These are phyloP conservation scores for Bipolaris zeicola DNA, from an alignment of 2,329 filamentous ascomycete species.

Conservation along the genomic window DNA sequence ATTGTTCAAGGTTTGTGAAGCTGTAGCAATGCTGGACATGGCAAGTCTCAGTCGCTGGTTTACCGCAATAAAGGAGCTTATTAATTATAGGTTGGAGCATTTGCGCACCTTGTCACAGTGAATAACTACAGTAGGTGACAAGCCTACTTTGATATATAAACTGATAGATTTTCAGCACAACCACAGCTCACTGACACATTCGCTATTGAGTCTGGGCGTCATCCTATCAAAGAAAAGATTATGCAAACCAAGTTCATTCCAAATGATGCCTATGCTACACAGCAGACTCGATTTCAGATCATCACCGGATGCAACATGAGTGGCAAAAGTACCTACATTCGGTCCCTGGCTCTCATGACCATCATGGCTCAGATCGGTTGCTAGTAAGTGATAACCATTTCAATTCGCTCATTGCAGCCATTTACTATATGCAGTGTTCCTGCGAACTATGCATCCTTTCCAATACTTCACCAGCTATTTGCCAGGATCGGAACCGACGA, in stretches of 20 bases:
- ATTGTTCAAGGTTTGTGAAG: slow-evolving; percentile 85
- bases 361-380: slow-evolving; percentile 94
- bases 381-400: slow-evolving; percentile 56
- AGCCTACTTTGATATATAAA: not conserved
- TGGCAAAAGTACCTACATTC: slow-evolving; percentile 92
- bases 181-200: slow-evolving; percentile 72
- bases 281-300: slow-evolving; percentile 84
- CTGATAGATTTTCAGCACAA: slow-evolving; percentile 52
- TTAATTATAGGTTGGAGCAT: slow-evolving; percentile 33
- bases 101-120: slow-evolving; percentile 68
- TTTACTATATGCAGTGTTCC: slow-evolving; percentile 62
- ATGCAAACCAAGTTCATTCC: slow-evolving; percentile 75
- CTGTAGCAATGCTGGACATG: slow-evolving; percentile 87
- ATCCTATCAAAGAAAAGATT: slow-evolving; percentile 78
- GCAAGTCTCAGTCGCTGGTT: slow-evolving; percentile 46
- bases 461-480: slow-evolving; percentile 82
- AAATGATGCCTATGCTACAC: slow-evolving; percentile 86
- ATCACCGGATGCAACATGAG: slow-evolving; percentile 99
- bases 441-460: slow-evolving; percentile 79
- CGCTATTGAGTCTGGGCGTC: slow-evolving; percentile 74
- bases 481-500: slow-evolving; percentile 87
- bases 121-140: slow-evolving; percentile 60
- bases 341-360: slow-evolving; percentile 78
- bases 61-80: slow-evolving; percentile 8
- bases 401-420: not conserved